These are phyloP conservation scores for Claviceps spartinae DNA, from an alignment of 2,329 filamentous ascomycete species.

Conservation along the genomic window DNA sequence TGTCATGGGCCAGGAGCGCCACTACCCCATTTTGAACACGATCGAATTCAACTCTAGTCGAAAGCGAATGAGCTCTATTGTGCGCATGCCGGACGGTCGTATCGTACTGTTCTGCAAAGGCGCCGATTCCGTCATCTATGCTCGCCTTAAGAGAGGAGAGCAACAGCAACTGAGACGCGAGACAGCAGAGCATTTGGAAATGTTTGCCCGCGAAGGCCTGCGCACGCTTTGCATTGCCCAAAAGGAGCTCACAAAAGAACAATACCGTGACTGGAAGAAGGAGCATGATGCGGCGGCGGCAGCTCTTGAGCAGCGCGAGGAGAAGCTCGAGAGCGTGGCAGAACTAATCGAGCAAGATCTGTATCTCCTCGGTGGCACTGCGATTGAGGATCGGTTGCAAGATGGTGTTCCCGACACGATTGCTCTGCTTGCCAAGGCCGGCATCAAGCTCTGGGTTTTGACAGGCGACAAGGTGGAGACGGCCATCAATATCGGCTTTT, in stretches of 20 bases:
- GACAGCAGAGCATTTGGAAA: slow-evolving; percentile 88
- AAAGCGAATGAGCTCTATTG: slow-evolving; percentile 95
- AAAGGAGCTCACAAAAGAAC: slow-evolving; percentile 62
- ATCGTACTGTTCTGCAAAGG: slow-evolving; percentile 95
- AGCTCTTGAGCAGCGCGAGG: slow-evolving; percentile 73
- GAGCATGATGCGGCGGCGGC: slow-evolving; percentile 80
- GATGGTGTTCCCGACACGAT: slow-evolving; percentile 96
- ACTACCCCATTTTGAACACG: slow-evolving; percentile 81
- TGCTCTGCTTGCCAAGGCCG: slow-evolving; percentile 74
- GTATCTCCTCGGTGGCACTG: slow-evolving; percentile 78
- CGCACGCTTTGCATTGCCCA: slow-evolving; percentile 90
- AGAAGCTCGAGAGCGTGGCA: slow-evolving; percentile 80
- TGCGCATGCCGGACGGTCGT: slow-evolving; percentile 80
- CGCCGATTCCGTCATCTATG: slow-evolving; percentile 94
- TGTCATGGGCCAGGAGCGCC: slow-evolving; percentile 70
- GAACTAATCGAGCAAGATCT: slow-evolving; percentile 86
- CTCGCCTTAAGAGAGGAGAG: slow-evolving; percentile 70
- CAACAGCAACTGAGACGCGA: slow-evolving; percentile 69
- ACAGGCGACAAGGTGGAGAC: slow-evolving; percentile 99
- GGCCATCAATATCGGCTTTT: slow-evolving; percentile 98
- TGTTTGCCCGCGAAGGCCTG: slow-evolving; percentile 91
- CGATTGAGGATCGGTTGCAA: slow-evolving; percentile 92
- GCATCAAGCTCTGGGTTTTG: slow-evolving; percentile 96
- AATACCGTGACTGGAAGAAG: slow-evolving; percentile 74
- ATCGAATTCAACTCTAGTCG: slow-evolving; percentile 95